Base-by-base conservation (phyloP, 1,139 yeast species). In the Nakaseomyces nivariensis region DNA sequence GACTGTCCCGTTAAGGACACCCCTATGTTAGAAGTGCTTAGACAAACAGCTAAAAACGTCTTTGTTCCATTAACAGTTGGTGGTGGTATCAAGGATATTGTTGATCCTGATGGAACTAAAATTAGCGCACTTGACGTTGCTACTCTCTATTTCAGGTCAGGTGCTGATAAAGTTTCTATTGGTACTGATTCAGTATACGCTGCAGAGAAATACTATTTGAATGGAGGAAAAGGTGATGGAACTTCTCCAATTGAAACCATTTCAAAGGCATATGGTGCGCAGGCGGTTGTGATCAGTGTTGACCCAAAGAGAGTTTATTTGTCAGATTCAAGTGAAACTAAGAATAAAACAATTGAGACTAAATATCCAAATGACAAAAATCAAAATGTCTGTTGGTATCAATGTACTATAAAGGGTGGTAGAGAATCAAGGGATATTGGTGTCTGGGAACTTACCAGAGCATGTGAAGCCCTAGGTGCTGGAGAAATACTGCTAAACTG, bases 51-150 rank as follows among this genome's bases (percentile, higher is more conserved):
- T 8, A 85, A 85, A 67, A 82, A 94, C 0, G 86, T 92, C 47
- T 92, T 92, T 69, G 98, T 92, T 11, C 98, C 98, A 4, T 74
- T 92, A 56, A 92, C 98, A 0, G 96, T 92, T 43, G 98, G 98
- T 43, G 98, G 98, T 49, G 98, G 98, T 47, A 92, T 92, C 56
- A 83, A 87, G 58, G 97, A 92, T 64, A 79, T 87, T 60, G 74
- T 77, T 32, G 97, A 92, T 59, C 95, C 95, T 0, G 85, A 77
- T 55, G 90, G 92, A 26, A 78, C 82, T 24, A 58, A 69, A 4
- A 81, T 87, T 13, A 82, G 96, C 8, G 97, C 98, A 0, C 77
- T 85, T 36, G 83, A 89, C 51, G 96, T 92, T 13, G 98, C 98
- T 0, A 80, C 87, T 46, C 72, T 88, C 58, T 92, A 92, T 66